phyloP scores from a whole-genome alignment of 2,329 filamentous ascomycete species.

The Podosphaera fusca region DNA sequence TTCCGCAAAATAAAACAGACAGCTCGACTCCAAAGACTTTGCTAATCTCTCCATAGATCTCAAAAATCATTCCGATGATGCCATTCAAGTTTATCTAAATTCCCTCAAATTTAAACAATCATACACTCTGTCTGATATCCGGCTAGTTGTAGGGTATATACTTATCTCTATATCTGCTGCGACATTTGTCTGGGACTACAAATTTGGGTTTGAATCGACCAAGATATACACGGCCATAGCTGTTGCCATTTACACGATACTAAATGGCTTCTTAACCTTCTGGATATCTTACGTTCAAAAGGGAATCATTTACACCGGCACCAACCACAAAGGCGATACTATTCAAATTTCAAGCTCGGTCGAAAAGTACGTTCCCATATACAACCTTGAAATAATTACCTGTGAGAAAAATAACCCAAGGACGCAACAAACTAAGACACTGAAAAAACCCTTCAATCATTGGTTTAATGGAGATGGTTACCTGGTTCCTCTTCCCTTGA shows the following conservation, averaged over 20 bases:
- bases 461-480: constrained; percentile 57
- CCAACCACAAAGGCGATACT: constrained; percentile 39
- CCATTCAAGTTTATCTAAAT: constrained; percentile 80
- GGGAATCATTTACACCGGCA: constrained; percentile 59
- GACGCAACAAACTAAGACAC: constrained; percentile 2
- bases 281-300: constrained; percentile 77
- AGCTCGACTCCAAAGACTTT: background rate
- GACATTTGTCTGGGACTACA: constrained; percentile 82
- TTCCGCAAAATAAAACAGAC: background rate
- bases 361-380: constrained; percentile 62
- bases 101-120: constrained; percentile 66
- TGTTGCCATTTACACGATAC: constrained; percentile 52
- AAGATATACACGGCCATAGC: constrained; percentile 62
- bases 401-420: constrained; percentile 15
- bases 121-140: constrained; percentile 59
- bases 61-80: constrained; percentile 91
- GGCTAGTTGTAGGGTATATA: constrained; percentile 59
- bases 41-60: constrained; percentile 37
- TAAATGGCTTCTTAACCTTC: constrained; percentile 57
- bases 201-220: constrained; percentile 67
- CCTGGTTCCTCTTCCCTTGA: constrained; percentile 55
- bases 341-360: constrained; percentile 49
- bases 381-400: constrained; percentile 44
- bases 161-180: constrained; percentile 60
- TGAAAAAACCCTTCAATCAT: constrained; percentile 41